Conservation (phyloP, 371 early-diverging fungal species). For the Actinomortierella wolfii region DNA sequence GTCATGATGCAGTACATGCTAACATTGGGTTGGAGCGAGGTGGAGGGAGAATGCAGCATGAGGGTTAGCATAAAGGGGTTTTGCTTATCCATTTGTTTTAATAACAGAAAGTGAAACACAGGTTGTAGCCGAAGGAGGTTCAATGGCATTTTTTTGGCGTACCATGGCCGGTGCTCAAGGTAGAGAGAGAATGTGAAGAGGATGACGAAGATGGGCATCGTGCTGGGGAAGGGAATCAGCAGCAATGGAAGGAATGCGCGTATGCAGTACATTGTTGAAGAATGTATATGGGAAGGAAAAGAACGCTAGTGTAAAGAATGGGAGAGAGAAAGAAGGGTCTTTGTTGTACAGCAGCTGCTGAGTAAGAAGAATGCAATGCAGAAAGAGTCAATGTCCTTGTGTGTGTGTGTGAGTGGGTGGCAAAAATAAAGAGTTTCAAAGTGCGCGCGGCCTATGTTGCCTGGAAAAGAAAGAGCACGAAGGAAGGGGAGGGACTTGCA, state of each 20-base stretch:
- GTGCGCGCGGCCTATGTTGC: neutral
- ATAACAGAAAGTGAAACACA: neutral
- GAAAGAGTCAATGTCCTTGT: too few relatives aligned
- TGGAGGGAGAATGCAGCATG: neutral
- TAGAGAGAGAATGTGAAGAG: constrained; percentile 66
- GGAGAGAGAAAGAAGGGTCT: neutral
- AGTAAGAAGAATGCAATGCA: neutral
- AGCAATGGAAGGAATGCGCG: constrained; percentile 69
- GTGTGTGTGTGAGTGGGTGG: too few relatives aligned
- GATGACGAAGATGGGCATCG: constrained; percentile 69
- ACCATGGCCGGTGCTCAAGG: constrained; percentile 71
- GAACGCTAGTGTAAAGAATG: neutral
- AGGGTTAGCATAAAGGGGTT: too few relatives aligned
- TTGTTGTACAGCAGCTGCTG: neutral
- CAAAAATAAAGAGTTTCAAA: neutral
- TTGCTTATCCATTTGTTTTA: neutral
- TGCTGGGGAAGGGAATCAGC: constrained; percentile 69
- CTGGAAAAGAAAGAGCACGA: constrained; percentile 4
- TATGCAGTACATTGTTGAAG: constrained; percentile 59
- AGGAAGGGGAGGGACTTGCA: neutral
- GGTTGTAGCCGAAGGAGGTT: neutral
- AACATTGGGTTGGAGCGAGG: neutral
- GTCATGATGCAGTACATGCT: constrained; percentile 61
- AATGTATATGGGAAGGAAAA: neutral
- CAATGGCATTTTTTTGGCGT: constrained; percentile 15